Conservation (phyloP, 129 eudicot species). For the Flaveria linearis region DNA sequence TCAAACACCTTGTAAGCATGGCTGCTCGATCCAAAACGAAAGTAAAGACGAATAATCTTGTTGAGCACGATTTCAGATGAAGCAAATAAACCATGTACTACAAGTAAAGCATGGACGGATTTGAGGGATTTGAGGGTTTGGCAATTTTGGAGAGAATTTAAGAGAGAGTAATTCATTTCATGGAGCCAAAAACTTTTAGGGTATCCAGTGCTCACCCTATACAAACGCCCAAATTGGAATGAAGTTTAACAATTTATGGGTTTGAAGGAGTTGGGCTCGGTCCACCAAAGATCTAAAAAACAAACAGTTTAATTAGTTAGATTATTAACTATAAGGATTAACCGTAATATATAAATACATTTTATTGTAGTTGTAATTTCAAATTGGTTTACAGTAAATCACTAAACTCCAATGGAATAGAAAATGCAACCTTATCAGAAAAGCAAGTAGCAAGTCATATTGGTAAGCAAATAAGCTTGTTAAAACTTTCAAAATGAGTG, state of each 20-base stretch:
- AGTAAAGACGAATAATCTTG: conserved; percentile 47
- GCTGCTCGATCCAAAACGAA: conserved; percentile 27
- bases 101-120: conserved; percentile 42
- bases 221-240: conserved; percentile 2
- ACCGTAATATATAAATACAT: no score
- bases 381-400: no score
- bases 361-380: no score
- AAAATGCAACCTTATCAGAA: no score
- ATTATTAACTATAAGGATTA: no score
- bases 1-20: conserved; percentile 46
- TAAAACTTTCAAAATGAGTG: no score
- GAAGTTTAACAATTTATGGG: neutral
- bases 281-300: no score
- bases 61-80: conserved; percentile 50
- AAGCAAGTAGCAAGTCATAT: no score
- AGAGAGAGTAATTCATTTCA: conserved; percentile 43
- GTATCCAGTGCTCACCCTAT: neutral
- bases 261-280: no score
- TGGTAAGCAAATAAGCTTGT: no score
- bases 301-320: no score
- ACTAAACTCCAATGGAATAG: no score
- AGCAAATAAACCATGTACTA: conserved; percentile 37
- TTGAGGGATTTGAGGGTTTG: conserved; percentile 41
- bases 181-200: conserved; percentile 33
- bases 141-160: conserved; percentile 35